Conservation (phyloP, 2,329 filamentous ascomycete genomes). For the Coniochaeta sp. region DNA sequence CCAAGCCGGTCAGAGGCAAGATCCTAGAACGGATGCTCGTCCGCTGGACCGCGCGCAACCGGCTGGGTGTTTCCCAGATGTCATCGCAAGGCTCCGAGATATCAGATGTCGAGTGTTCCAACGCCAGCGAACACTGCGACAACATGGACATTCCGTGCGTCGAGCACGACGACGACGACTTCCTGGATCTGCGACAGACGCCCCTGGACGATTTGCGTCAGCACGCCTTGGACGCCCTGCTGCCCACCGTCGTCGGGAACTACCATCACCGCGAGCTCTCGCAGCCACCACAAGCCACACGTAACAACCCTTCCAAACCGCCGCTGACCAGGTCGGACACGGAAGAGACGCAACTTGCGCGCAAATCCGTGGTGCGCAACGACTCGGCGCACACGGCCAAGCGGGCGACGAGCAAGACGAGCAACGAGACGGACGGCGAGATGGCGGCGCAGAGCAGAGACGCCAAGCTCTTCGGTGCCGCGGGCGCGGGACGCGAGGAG, state of each 20-base stretch:
- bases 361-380: neutral
- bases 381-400: neutral
- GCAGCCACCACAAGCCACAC: neutral
- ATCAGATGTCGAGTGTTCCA: slow-evolving; percentile 13
- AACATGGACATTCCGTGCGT: slow-evolving; percentile 8
- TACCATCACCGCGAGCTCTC: neutral
- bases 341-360: neutral
- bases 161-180: slow-evolving; percentile 2
- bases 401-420: neutral
- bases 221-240: neutral
- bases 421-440: slow-evolving; percentile 12
- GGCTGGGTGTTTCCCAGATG: neutral
- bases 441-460: slow-evolving; percentile 14
- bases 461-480: slow-evolving; percentile 18
- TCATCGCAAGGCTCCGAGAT: slow-evolving; percentile 2
- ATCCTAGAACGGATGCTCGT: slow-evolving; percentile 33
- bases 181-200: neutral
- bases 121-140: slow-evolving; percentile 14
- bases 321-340: neutral
- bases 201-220: neutral
- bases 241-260: neutral
- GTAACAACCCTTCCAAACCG: neutral
- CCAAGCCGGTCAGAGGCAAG: slow-evolving; percentile 45
- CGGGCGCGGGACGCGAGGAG: slow-evolving; percentile 5
- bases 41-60: slow-evolving; percentile 15